phyloP scores from a whole-genome alignment of 116 monocot genomes.

The Zostera marina region DNA sequence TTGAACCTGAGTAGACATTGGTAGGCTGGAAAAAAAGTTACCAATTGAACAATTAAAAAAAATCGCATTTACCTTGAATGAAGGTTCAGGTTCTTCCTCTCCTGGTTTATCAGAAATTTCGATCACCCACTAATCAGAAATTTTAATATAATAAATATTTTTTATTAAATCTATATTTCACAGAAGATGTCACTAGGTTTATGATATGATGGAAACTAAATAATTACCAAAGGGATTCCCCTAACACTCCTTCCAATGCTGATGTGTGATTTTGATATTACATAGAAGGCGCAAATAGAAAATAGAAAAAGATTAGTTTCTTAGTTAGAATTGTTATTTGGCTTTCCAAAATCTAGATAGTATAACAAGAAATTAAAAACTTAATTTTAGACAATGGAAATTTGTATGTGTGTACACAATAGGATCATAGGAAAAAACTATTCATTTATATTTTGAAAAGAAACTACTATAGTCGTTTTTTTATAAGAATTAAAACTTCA shows the following conservation, averaged over 20 bases:
- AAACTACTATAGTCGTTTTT: no score
- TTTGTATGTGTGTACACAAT: no score
- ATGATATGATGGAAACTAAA: neutral
- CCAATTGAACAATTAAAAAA: no score
- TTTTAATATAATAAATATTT: neutral
- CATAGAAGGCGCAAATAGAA: neutral
- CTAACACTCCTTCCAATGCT: slow-evolving; percentile 83
- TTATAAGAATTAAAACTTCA: no score
- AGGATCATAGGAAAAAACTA: no score
- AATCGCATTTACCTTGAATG: slow-evolving; percentile 45
- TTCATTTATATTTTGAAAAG: no score
- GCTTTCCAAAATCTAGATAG: neutral
- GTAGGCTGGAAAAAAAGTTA: no score
- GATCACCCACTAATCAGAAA: slow-evolving; percentile 56
- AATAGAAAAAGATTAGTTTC: neutral
- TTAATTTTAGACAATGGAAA: no score
- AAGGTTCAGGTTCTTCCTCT: slow-evolving; percentile 70
- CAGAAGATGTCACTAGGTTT: neutral
- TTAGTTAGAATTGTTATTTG: neutral
- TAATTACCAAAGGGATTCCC: slow-evolving; percentile 55
- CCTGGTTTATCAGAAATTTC: slow-evolving; percentile 96
- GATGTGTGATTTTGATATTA: slow-evolving; percentile 2
- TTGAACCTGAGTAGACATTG: no score
- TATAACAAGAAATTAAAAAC: neutral
- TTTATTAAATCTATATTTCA: neutral